phyloP scores from a whole-genome alignment of 371 early-diverging fungal genomes.

The Massospora cicadina region DNA sequence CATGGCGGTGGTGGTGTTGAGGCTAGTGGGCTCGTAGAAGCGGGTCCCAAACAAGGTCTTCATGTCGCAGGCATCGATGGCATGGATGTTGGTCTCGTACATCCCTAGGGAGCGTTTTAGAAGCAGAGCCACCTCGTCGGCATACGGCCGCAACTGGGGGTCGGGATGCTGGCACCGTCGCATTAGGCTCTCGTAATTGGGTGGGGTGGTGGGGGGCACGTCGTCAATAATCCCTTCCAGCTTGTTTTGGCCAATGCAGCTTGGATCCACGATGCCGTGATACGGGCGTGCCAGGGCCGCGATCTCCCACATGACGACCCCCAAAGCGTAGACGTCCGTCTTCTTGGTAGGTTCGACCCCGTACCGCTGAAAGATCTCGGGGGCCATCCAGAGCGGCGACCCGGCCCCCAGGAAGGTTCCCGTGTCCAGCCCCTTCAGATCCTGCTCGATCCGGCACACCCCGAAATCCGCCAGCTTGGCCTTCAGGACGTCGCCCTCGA shows the following conservation, averaged over 20 bases:
- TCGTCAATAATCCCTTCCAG: slow-evolving; percentile 6
- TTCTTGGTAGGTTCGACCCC: slow-evolving; percentile 7
- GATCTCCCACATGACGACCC: slow-evolving; percentile 11
- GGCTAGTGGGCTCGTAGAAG: slow-evolving; percentile 1
- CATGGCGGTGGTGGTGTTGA: slow-evolving; percentile 3
- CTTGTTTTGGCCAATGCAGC: not conserved
- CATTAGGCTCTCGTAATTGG: slow-evolving; percentile 6
- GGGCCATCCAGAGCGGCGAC: slow-evolving; percentile 10
- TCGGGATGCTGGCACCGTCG: slow-evolving; percentile 6
- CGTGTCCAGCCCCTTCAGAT: not conserved
- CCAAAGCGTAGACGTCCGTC: slow-evolving; percentile 9
- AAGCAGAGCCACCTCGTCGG: slow-evolving; percentile 9
- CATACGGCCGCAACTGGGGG: slow-evolving; percentile 6
- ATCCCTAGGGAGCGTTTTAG: slow-evolving; percentile 8
- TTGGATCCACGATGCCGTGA: not conserved
- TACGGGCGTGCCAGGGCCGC: slow-evolving; percentile 1
- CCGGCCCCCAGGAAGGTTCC: slow-evolving; percentile 10
- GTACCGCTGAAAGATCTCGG: slow-evolving; percentile 7
- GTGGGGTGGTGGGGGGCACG: slow-evolving; percentile 9
- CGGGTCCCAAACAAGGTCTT: not conserved
- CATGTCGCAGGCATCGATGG: not conserved
- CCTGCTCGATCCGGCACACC: slow-evolving; percentile 1
- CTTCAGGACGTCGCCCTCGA: slow-evolving; percentile 28
- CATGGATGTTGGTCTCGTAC: slow-evolving; percentile 14
- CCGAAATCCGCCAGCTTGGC: slow-evolving; percentile 11